Conservation (phyloP, 2,329 filamentous ascomycete species). For the Talaromyces sp. region DNA sequence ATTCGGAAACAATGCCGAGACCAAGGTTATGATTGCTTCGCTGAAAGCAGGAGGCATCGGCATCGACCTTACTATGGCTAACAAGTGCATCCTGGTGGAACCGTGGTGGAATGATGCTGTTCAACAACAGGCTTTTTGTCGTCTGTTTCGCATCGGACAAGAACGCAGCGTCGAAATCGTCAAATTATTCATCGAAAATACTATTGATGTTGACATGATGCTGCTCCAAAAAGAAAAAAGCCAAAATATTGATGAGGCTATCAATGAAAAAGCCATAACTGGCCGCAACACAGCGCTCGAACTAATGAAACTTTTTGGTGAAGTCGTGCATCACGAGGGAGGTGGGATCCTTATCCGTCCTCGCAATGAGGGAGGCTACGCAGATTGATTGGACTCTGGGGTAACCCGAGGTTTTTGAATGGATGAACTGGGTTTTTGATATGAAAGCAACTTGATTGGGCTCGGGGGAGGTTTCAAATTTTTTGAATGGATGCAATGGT, state of each 20-base stretch:
- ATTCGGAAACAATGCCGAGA: constrained; percentile 38
- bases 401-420: too few relatives aligned
- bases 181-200: constrained; percentile 50
- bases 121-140: constrained; percentile 55
- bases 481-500: background rate
- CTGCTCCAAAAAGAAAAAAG: constrained; percentile 52
- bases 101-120: constrained; percentile 57
- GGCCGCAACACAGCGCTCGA: constrained; percentile 13
- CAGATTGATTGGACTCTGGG: background rate
- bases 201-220: constrained; percentile 54
- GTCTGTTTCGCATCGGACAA: constrained; percentile 63
- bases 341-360: constrained; percentile 3
- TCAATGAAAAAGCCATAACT: constrained; percentile 17
- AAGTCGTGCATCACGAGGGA: constrained; percentile 9
- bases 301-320: constrained; percentile 22
- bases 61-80: constrained; percentile 57
- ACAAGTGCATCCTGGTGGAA: constrained; percentile 51
- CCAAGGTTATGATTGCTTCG: constrained; percentile 49
- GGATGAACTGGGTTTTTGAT: too few relatives aligned
- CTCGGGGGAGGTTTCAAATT: background rate
- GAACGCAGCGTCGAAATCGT: constrained; percentile 53
- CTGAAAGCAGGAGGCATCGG: constrained; percentile 53
- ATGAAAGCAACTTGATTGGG: too few relatives aligned
- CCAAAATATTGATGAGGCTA: constrained; percentile 16
- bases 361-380: background rate